Evolutionary conservation across 306 rosid genomes (phyloP).

Genomic region (Prunus mongolica): DNA sequence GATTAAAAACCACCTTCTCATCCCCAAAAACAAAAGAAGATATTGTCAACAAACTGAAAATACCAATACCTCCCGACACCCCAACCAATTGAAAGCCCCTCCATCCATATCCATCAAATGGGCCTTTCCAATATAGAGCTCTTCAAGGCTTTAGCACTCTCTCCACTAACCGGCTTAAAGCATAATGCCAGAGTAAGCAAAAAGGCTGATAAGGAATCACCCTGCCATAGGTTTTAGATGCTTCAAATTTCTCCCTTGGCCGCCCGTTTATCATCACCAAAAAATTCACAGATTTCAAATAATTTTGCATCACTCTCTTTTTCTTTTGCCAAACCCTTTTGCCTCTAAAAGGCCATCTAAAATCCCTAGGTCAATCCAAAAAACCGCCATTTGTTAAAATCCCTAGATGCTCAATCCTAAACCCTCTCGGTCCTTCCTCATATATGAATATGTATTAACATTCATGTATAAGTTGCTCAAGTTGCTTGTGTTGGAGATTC

Average conservation of each 20-base stretch:
- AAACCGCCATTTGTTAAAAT: background rate
- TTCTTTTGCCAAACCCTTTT: background rate
- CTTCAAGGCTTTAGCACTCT: background rate
- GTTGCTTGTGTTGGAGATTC: background rate
- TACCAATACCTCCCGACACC: background rate
- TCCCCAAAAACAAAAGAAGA: background rate
- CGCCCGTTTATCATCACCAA: too few relatives aligned
- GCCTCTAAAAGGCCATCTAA: background rate
- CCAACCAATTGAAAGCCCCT: background rate
- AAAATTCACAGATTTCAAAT: too few relatives aligned
- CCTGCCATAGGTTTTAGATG: background rate
- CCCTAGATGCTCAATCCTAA: too few relatives aligned
- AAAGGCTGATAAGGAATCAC: background rate
- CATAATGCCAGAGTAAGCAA: background rate
- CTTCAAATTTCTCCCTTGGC: too few relatives aligned
- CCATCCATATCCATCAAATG: too few relatives aligned
- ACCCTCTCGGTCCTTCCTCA: background rate
- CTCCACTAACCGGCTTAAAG: background rate
- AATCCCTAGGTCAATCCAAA: background rate
- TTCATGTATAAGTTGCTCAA: background rate
- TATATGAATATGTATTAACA: background rate
- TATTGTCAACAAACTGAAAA: background rate
- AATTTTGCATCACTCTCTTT: too few relatives aligned
- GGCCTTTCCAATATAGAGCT: background rate
- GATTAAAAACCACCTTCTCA: background rate